Base-by-base conservation (phyloP, 169 alveolate genomes). In the Plasmodium gallinaceum region DNA sequence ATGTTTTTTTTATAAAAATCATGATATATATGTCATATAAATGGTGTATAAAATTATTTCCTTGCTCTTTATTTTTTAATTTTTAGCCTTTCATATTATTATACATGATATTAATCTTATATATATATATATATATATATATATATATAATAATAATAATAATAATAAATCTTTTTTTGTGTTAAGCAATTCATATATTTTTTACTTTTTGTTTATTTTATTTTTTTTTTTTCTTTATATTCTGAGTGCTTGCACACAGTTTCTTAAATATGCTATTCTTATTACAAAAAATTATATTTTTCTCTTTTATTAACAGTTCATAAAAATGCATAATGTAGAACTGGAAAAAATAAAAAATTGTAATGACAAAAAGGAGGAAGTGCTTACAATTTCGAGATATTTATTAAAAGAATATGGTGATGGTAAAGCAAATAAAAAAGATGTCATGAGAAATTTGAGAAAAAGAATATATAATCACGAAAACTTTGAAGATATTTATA, bases 371-470 rank as follows among this genome's bases (percentile, higher is more conserved):
- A 20, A 52, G 32, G 57, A 72, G 43, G 66, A 43, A 26, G 24
- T 12, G 43, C 43, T 64, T 9, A 8, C 88, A 12, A 74, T 74
- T 60, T 39, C 71, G 7, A 58, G 60, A 20, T 74, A 39, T 51
- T 48, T 78, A 14, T 43, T 39, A n/a, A 43, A 70, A 26, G 69
- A 68, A 14, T 69, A 68, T 71, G 91, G 80, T 5, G 78, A 83
- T 54, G 80, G 80, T 14, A 71, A 68, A 58, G 60, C 85, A 20
- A 83, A 46, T 48, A 83, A 70, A 42, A 83, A 83, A 52, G 85
- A 69, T 39, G 80, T 83, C 60, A 83, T 83, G 73, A 66, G 78
- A 51, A 60, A 26, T 12, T 52, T 83, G 20, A 42, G 72, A 62
- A 83, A 73, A 46, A 9, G 91, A 0, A 60, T 83, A 45, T 83